phyloP scores from a whole-genome alignment of 2,329 filamentous ascomycete species.

The Xenoacremonium recifei region DNA sequence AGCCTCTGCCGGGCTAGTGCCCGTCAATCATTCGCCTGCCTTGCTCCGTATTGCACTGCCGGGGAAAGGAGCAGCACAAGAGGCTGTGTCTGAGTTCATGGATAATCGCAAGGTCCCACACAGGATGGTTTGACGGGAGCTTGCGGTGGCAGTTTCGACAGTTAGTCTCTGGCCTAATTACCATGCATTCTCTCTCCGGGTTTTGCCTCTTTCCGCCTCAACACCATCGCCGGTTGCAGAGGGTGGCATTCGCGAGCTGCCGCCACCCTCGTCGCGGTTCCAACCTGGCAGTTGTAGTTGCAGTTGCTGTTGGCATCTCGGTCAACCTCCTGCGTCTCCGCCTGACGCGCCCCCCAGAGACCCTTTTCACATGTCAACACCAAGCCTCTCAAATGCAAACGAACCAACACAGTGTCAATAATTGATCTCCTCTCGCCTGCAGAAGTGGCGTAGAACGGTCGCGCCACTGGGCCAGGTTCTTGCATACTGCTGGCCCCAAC shows the following conservation, averaged over 20 bases:
- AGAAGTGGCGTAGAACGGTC: background rate
- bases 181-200: too few species aligned
- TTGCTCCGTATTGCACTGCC: background rate
- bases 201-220: background rate
- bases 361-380: background rate
- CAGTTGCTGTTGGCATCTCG: too few species aligned
- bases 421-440: background rate
- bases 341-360: background rate
- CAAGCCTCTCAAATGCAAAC: background rate
- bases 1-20: background rate
- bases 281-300: too few species aligned
- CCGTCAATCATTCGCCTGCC: background rate
- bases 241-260: background rate
- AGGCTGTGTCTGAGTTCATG: background rate
- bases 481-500: background rate
- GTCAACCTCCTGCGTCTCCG: background rate
- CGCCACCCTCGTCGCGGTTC: too few species aligned
- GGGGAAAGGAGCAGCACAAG: background rate
- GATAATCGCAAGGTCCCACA: background rate
- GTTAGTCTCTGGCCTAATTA: too few species aligned
- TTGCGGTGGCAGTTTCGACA: too few species aligned
- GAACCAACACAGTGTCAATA: background rate
- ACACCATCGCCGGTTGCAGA: background rate
- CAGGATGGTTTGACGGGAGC: background rate
- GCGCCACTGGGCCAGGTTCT: background rate